phyloP scores from a whole-genome alignment of 1,284 basidiomycete genomes.

The Heliocybe sulcata region DNA sequence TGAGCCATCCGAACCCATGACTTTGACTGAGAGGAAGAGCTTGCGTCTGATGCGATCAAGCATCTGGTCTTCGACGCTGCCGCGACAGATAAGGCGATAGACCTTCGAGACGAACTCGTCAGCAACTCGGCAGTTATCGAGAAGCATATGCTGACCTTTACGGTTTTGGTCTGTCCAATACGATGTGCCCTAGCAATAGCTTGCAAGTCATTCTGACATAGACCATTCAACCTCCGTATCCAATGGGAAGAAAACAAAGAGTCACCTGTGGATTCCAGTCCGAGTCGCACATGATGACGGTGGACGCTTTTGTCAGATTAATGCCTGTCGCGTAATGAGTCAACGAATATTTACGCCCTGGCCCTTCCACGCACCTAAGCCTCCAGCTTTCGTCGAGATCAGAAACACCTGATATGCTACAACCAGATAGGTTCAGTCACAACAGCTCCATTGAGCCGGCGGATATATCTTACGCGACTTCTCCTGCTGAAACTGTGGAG shows the following conservation, averaged over 20 bases:
- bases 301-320: conserved; percentile 79
- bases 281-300: conserved; percentile 73
- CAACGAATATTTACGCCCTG: conserved; percentile 2
- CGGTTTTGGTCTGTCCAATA: conserved; percentile 75
- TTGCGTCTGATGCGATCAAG: conserved; percentile 55
- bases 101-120: conserved; percentile 26
- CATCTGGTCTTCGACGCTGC: conserved; percentile 63
- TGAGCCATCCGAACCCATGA: conserved; percentile 35
- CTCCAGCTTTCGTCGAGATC: conserved; percentile 83
- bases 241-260: neutral
- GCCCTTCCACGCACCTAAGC: conserved; percentile 46
- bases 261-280: conserved; percentile 65
- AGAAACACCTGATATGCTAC: conserved; percentile 77
- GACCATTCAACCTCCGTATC: neutral
- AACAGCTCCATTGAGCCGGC: conserved; percentile 30
- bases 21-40: conserved; percentile 53
- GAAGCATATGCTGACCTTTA: conserved; percentile 45
- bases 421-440: conserved; percentile 39
- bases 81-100: conserved; percentile 47
- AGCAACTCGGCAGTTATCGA: neutral
- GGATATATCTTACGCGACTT: conserved; percentile 33
- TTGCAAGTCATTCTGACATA: conserved; percentile 71
- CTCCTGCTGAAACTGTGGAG: conserved; percentile 47
- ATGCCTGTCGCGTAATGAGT: conserved; percentile 34
- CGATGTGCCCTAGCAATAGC: conserved; percentile 83